These are phyloP conservation scores for Serendipita sp. DNA, from an alignment of 768 basidiomycete genomes.

Conservation along the genomic window DNA sequence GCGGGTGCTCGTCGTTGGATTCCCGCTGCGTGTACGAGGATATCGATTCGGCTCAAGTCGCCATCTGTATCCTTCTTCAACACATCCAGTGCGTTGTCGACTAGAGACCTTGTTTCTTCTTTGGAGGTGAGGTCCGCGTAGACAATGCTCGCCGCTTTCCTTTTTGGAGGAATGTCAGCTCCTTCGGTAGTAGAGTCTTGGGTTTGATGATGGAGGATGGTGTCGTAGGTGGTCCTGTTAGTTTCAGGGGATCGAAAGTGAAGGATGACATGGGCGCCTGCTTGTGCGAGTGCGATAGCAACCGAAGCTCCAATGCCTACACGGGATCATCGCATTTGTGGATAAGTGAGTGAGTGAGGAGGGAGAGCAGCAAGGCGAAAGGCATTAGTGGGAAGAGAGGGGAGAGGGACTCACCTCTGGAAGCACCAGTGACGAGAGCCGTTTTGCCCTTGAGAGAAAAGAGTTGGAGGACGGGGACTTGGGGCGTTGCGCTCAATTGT, in stretches of 20 bases:
- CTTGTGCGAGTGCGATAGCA: constrained; percentile 38
- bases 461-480: constrained; percentile 23
- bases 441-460: constrained; percentile 54
- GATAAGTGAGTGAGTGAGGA: background rate
- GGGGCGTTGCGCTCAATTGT: background rate
- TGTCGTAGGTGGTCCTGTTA: constrained; percentile 19
- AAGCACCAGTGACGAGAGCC: constrained; percentile 67
- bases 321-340: no score
- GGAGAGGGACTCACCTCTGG: constrained; percentile 50
- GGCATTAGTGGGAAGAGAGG: no score
- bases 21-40: constrained; percentile 57
- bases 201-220: constrained; percentile 19
- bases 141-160: constrained; percentile 26
- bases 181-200: constrained; percentile 13
- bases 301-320: constrained; percentile 41
- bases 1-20: constrained; percentile 45
- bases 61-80: constrained; percentile 6
- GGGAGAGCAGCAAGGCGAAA: constrained; percentile 11
- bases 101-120: constrained; percentile 32
- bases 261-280: constrained; percentile 36
- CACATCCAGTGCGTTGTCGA: constrained; percentile 31
- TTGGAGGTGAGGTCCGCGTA: constrained; percentile 41
- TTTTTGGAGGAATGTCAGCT: background rate
- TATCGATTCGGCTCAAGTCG: constrained; percentile 39
- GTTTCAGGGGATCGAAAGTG: constrained; percentile 30